Base-by-base conservation (phyloP, 768 basidiomycete species). In the Russula olivacea region DNA sequence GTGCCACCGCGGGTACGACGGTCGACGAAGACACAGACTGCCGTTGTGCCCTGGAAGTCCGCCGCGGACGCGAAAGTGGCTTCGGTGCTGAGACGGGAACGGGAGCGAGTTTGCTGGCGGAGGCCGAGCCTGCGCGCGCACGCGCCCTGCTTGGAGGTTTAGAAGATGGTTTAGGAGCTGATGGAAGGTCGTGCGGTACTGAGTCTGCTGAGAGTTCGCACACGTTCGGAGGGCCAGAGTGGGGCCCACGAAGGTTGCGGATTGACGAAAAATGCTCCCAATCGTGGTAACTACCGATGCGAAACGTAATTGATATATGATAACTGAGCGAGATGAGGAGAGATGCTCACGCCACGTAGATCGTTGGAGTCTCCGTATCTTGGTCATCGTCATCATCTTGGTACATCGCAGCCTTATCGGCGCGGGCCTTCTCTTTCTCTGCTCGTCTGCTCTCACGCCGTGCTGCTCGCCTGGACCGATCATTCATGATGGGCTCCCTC, bases 241-340 rank as follows among this genome's bases (percentile, higher is more conserved):
- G 92, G 0, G 93, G 93, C 1, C 93, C 93, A 17, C 79, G 79
- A 58, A 93, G 76, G 72, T 92, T 94, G 51, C 93, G 88, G 62
- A 96, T 90, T n/a, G 88, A 91, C 14, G 90, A 93, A 70, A 94
- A 96, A 72, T 96, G 93, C 70, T 96, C 93, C 90, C 91, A 94
- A 72, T 93, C 91, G 70, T 94, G 88, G 72, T 93, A 95, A 34
- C 90, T 91, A 23, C 15, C 5, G 30, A 69, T 6, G 32, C 5
- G 21, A 68, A 14, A 30, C 5, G 34, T 50, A 28, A 64, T 25
- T 40, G 15, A 21, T 38, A 12, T 38, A 50, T 61, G 51, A 53
- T 52, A 28, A 47, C 30, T 61, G 60, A 55, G 70, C 67, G 59
- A 68, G 56, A 30, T 7, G 56, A 50, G 23, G 56, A 66, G 65